Base-by-base conservation (phyloP, 768 basidiomycete genomes). In the Mycena pura region DNA sequence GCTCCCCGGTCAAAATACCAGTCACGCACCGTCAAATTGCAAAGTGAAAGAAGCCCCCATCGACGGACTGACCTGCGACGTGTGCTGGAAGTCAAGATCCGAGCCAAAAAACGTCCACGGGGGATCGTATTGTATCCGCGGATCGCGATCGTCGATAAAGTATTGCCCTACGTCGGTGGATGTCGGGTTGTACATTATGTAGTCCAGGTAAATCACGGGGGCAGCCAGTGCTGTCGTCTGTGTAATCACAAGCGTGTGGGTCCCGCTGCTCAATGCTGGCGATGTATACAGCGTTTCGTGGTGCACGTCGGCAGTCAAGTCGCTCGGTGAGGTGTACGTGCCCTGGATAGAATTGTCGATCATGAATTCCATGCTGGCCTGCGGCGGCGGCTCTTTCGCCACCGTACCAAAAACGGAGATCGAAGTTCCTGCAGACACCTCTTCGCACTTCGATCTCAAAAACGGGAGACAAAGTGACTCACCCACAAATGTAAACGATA, bases 181-280 rank as follows among this genome's bases (percentile, higher is more conserved):
- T 3, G 46, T 50, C 11, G 60, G 49, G 9, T 32, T 48, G 39
- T 50, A 62, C 25, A 50, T 40, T 15, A 62, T 17, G 22, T 55
- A 62, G 53, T 62, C 53, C 1, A 56, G 45, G 19, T 19, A 62
- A 15, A 55, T 36, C 9, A 55, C 47, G 2, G 39, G 28, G 1
- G 4, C 2, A 2, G 46, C 5, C n/a, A 34, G 22, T 2, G 41
- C 39, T 19, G 28, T 31, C 29, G 45, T 21, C 17, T 48, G 46
- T 17, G 46, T 56, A 17, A 62, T 43, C 3, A 61, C 39, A 3
- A 61, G 51, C 5, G 38, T 49, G 9, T 57, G 56, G 3, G 25
- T 7, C 14, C 11, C 39, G 19, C 40, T 31, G 10, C 5, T 24
- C n/a, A 57, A 13, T 17, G 36, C 15, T 2, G 48, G 47, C 14